Base-by-base conservation (phyloP, 2,329 filamentous ascomycete species). In the Curvularia hawaiiensis region DNA sequence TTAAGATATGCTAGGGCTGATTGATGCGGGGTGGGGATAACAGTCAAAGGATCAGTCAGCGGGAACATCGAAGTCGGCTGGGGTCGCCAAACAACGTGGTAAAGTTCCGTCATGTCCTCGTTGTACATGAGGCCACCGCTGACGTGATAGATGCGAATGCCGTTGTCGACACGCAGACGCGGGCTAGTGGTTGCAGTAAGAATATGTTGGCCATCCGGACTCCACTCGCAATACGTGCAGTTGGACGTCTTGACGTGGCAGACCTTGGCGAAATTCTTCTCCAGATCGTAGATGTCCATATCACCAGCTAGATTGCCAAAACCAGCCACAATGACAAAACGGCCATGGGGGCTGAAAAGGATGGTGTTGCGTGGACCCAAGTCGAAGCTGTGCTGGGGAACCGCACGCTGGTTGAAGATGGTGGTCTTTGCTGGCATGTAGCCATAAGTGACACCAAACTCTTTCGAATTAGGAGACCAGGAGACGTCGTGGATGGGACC, bases 341-440 rank as follows among this genome's bases (percentile, higher is more conserved):
- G 90, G 52, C 93, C 94, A 62, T 91, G 92, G 16, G 95, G 94
- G 12, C 94, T 98, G 80, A 97, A 99, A 50, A 89, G 84, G 72
- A 98, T 95, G 50, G 94, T 98, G 80, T 99, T 99, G 71, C 95
- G 89, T 12, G 95, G 95, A 3, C 83, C 89, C 52, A 97, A 84
- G 50, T 92, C 87, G 79, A 99, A 97, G 58, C 85, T 91, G 79
- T 97, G 91, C 56, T 89, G 90, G 20, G 90, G 83, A 58, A 92
- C 85, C 61, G 91, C 95, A 62, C 91, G 89, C 69, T 90, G 86
- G 77, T 97, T 97, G 85, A 98, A 99, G 67, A 99, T 95, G 66
- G 94, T 97, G 3, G 94, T 95, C 84, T 98, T 98, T 54, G 95
- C 91, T n/a, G 95, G 95, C 92, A 97, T 98, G 78, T 91, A 98